Conservation (phyloP, 148 eudicot genomes). For the Oxyria digyna region DNA sequence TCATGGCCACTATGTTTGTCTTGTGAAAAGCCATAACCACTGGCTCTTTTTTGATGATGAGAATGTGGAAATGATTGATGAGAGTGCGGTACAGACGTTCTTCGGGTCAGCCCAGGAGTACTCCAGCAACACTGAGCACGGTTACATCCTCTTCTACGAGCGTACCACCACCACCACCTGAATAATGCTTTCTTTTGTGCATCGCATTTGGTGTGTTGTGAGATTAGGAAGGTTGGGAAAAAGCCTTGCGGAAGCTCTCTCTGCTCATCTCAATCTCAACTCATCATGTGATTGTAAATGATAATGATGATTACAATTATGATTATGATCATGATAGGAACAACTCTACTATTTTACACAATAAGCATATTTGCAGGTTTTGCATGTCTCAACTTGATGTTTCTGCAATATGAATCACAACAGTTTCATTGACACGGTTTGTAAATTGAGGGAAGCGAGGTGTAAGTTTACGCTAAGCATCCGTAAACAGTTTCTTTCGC, state of each 20-base stretch:
- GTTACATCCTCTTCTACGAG: conserved; percentile 62
- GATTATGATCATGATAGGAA: not conserved
- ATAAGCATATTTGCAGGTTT: not conserved
- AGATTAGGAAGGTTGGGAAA: too few relatives aligned
- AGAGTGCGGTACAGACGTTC: conserved; percentile 68
- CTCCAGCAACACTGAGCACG: conserved; percentile 71
- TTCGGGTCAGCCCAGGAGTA: conserved; percentile 80
- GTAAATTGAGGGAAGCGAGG: too few relatives aligned
- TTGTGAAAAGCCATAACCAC: conserved; percentile 75
- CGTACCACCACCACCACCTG: too few relatives aligned
- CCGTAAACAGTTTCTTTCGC: too few relatives aligned
- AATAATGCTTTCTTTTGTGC: not conserved
- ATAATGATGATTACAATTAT: not conserved
- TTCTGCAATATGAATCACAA: not conserved
- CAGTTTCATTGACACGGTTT: not conserved
- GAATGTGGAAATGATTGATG: conserved; percentile 73
- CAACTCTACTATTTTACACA: not conserved
- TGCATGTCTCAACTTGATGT: not conserved
- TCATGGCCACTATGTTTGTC: conserved; percentile 81
- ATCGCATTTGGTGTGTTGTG: not conserved
- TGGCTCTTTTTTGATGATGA: conserved; percentile 85
- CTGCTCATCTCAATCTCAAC: too few relatives aligned
- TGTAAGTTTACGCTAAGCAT: too few relatives aligned
- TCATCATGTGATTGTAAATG: not conserved
- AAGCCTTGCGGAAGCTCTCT: not conserved